A percentile compares a stretch with the other conserved stretches of the same genome.
phyloP scores from a whole-genome alignment of 345 rosid species.

The Isatis tinctoria region DNA sequence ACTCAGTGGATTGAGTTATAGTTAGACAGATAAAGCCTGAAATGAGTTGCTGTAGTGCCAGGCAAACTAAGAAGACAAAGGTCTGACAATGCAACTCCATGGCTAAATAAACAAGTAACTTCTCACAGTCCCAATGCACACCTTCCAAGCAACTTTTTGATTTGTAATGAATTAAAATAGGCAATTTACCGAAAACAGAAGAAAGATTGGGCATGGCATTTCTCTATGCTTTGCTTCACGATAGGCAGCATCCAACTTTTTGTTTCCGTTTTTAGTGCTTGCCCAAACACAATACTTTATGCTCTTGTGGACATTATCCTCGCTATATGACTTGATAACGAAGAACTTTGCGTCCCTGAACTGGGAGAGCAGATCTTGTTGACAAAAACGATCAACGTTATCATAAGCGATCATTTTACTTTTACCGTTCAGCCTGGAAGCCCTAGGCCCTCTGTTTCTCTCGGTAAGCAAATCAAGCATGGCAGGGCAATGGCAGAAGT shows the following conservation, averaged over 20 bases:
- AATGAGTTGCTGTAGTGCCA: not conserved
- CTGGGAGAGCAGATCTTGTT: slow-evolving; percentile 32
- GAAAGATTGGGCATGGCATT: slow-evolving; percentile 54
- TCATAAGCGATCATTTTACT: slow-evolving; percentile 25
- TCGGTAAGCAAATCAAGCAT: slow-evolving; percentile 48
- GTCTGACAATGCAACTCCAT: not conserved
- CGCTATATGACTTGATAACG: slow-evolving; percentile 83
- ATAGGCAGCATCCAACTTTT: slow-evolving; percentile 76
- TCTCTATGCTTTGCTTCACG: slow-evolving; percentile 60
- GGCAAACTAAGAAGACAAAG: not conserved
- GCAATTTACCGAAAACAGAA: slow-evolving; percentile 65
- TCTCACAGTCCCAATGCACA: not conserved
- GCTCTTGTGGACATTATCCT: slow-evolving; percentile 89
- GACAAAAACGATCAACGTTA: slow-evolving; percentile 37
- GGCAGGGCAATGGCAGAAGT: slow-evolving; percentile 38
- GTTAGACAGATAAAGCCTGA: not conserved
- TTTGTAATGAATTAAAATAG: not conserved
- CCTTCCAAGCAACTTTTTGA: slow-evolving; percentile 8
- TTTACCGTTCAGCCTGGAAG: slow-evolving; percentile 44
- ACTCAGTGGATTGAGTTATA: not conserved
- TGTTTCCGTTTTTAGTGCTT: slow-evolving; percentile 81
- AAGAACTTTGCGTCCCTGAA: slow-evolving; percentile 70
- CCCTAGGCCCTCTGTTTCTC: slow-evolving; percentile 61
- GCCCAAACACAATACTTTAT: slow-evolving; percentile 91
- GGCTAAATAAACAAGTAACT: not conserved